Percentiles rank a stretch among this genome's conserved stretches.
Conservation (phyloP, 2,329 filamentous ascomycete genomes). For the Neopestalotiopsis rosae region DNA sequence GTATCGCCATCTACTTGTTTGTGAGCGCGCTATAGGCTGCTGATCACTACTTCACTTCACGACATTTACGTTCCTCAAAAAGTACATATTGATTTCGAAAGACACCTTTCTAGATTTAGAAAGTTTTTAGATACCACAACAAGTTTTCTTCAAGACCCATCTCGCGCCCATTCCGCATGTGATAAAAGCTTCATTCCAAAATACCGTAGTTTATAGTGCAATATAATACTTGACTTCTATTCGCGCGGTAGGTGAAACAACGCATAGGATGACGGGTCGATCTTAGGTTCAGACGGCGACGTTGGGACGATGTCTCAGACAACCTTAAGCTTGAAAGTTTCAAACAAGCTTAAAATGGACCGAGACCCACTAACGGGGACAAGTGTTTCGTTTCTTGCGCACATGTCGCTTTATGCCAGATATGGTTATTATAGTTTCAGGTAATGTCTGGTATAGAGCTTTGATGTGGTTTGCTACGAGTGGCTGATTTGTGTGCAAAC, state of each 20-base stretch:
- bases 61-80: constrained; percentile 7
- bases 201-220: background rate
- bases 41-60: background rate
- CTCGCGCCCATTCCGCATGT: background rate
- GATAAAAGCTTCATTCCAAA: background rate
- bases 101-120: constrained; percentile 7
- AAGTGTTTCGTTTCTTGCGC: background rate
- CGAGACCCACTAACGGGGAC: background rate
- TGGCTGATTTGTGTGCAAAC: no score
- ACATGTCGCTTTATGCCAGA: background rate
- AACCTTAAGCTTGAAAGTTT: constrained; percentile 1
- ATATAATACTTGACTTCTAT: background rate
- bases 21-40: constrained; percentile 8
- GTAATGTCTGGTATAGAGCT: no score
- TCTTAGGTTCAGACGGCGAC: background rate
- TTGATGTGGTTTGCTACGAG: no score
- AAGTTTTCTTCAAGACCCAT: background rate
- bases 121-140: constrained; percentile 4
- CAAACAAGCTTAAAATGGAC: constrained; percentile 1
- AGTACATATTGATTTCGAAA: constrained; percentile 2
- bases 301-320: background rate
- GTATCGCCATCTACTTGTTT: constrained; percentile 12
- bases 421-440: no score
- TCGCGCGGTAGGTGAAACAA: background rate
- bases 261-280: background rate